Evolutionary conservation across 2,329 filamentous ascomycete genomes (phyloP).

Genomic region (Periconia digitata): DNA sequence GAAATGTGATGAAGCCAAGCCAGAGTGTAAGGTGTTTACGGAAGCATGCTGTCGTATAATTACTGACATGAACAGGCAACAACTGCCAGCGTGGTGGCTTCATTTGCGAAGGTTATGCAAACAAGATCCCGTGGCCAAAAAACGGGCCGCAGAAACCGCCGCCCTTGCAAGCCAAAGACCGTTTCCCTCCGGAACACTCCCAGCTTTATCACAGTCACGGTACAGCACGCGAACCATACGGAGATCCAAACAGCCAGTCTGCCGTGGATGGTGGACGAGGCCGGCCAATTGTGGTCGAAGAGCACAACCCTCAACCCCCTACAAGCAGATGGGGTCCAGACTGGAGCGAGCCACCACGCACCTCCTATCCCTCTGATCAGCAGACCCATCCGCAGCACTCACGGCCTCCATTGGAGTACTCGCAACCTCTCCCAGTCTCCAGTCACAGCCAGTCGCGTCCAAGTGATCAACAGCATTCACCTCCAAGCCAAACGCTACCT

Average conservation of each 20-base stretch:
- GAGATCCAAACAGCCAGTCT: conserved; percentile 34
- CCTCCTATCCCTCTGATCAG: conserved; percentile 26
- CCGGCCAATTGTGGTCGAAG: conserved; percentile 50
- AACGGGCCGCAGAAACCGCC: conserved; percentile 63
- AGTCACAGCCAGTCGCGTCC: conserved; percentile 22
- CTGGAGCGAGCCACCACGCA: conserved; percentile 26
- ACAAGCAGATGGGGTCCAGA: conserved; percentile 22
- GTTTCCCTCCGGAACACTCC: conserved; percentile 25
- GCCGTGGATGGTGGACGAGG: conserved; percentile 48
- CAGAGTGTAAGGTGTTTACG: conserved; percentile 69
- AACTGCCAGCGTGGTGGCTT: conserved; percentile 93
- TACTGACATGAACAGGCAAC: conserved; percentile 45
- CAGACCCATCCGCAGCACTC: not conserved
- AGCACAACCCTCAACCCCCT: conserved; percentile 40
- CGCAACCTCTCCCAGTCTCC: conserved; percentile 15
- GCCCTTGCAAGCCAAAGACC: conserved; percentile 82
- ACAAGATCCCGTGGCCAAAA: conserved; percentile 77
- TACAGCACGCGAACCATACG: conserved; percentile 31
- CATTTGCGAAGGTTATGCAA: conserved; percentile 86
- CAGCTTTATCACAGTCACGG: conserved; percentile 32
- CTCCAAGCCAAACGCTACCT: conserved; percentile 16
- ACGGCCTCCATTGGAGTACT: conserved; percentile 21
- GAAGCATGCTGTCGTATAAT: not conserved
- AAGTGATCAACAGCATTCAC: conserved; percentile 25
- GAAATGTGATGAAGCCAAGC: conserved; percentile 95